phyloP scores from a whole-genome alignment of 2,329 filamentous ascomycete species.

The Cytospora mali region DNA sequence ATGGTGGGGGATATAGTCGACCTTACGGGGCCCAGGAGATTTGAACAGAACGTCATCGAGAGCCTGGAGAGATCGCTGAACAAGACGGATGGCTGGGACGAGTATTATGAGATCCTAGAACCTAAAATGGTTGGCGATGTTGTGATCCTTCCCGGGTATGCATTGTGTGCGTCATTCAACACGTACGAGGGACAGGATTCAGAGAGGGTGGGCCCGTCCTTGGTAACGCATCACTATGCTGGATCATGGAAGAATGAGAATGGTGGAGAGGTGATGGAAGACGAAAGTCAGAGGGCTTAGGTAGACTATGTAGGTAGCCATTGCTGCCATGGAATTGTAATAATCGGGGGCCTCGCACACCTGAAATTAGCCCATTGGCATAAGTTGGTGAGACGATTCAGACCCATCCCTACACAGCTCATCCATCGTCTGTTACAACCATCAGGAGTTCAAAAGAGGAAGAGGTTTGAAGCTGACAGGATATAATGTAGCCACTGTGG shows the following conservation, averaged over 20 bases:
- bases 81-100: neutral
- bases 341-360: neutral
- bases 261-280: slow-evolving; percentile 3
- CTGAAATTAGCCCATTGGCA: too few relatives aligned
- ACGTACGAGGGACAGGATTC: slow-evolving; percentile 24
- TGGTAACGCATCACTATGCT: slow-evolving; percentile 16
- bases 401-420: neutral
- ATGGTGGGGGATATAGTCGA: slow-evolving; percentile 30
- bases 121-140: slow-evolving; percentile 11
- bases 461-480: neutral
- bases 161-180: slow-evolving; percentile 23
- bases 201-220: slow-evolving; percentile 7
- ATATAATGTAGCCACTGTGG: neutral
- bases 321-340: neutral
- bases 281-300: neutral
- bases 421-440: too few relatives aligned
- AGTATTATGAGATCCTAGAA: slow-evolving; percentile 2
- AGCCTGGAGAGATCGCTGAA: slow-evolving; percentile 12
- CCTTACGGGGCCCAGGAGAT: slow-evolving; percentile 28
- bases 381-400: neutral
- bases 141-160: slow-evolving; percentile 6
- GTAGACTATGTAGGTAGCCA: neutral
- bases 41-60: slow-evolving; percentile 23
- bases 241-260: slow-evolving; percentile 20
- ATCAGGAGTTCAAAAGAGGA: neutral